phyloP scores from a whole-genome alignment of 2,329 filamentous ascomycete genomes.

The Epichloe scottii region DNA sequence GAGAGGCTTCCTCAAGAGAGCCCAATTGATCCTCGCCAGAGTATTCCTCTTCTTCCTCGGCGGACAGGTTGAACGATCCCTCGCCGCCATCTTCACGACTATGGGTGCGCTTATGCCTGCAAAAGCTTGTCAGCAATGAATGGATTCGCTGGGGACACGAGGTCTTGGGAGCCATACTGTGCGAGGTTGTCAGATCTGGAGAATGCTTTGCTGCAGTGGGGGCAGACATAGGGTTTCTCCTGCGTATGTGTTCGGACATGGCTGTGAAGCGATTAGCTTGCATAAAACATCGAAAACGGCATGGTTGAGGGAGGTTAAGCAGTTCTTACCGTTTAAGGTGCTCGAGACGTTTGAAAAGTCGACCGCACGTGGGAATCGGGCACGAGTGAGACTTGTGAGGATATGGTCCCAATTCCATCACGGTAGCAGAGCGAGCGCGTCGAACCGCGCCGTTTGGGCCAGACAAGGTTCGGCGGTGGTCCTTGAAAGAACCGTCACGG shows the following conservation, averaged over 20 bases:
- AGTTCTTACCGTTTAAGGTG: slow-evolving; percentile 89
- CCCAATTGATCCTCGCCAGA: slow-evolving; percentile 75
- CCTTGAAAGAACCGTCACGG: slow-evolving; percentile 30
- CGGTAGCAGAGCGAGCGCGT: slow-evolving; percentile 83
- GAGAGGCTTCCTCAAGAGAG: slow-evolving; percentile 67
- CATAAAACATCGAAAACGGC: neutral
- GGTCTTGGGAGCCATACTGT: slow-evolving; percentile 54
- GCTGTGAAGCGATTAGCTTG: slow-evolving; percentile 37
- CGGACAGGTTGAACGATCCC: slow-evolving; percentile 49
- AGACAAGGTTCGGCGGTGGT: slow-evolving; percentile 56
- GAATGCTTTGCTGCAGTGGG: slow-evolving; percentile 97
- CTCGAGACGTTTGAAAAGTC: slow-evolving; percentile 97
- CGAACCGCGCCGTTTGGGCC: slow-evolving; percentile 67
- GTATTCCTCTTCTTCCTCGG: slow-evolving; percentile 76
- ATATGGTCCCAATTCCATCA: slow-evolving; percentile 93
- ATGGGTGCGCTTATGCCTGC: slow-evolving; percentile 70
- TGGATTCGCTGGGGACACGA: neutral
- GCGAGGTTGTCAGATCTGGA: slow-evolving; percentile 97
- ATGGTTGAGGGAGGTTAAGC: slow-evolving; percentile 8
- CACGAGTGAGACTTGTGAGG: slow-evolving; percentile 97
- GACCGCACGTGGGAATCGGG: slow-evolving; percentile 95
- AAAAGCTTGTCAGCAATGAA: slow-evolving; percentile 7
- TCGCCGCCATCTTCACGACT: slow-evolving; percentile 52
- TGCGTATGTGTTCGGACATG: slow-evolving; percentile 99
- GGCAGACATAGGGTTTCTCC: slow-evolving; percentile 96